A percentile compares a stretch with the other conserved stretches of the same genome.
phyloP scores from a whole-genome alignment of 495 filamentous ascomycete species.

The Achaetomiella virescens region DNA sequence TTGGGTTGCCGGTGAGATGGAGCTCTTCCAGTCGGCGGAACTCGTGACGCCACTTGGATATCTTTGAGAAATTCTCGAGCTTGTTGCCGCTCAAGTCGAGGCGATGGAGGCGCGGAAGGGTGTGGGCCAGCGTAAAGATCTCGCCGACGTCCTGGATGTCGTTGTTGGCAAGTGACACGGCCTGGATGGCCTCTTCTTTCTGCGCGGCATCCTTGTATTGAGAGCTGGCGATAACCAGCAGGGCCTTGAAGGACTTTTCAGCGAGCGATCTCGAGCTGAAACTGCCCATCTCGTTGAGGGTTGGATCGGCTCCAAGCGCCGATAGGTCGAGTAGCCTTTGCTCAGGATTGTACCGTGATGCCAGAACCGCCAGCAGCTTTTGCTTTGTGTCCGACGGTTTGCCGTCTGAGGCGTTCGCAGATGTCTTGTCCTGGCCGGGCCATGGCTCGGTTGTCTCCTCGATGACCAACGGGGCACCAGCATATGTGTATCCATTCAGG shows the following conservation, averaged over 20 bases:
- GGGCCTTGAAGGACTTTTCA: conserved; percentile 80
- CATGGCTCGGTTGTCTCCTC: conserved; percentile 28
- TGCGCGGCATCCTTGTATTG: conserved; percentile 58
- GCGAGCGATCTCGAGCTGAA: conserved; percentile 65
- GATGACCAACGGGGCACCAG: conserved; percentile 54
- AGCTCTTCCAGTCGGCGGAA: conserved; percentile 74
- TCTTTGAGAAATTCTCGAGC: conserved; percentile 59
- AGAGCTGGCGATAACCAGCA: conserved; percentile 74
- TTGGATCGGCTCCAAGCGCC: conserved; percentile 60
- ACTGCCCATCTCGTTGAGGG: conserved; percentile 63
- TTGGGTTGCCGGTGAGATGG: conserved; percentile 67
- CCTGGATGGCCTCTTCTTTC: conserved; percentile 66
- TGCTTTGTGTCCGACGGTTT: conserved; percentile 40
- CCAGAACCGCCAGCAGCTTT: conserved; percentile 52
- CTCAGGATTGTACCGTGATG: conserved; percentile 60
- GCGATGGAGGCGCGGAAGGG: conserved; percentile 76
- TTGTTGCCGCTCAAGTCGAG: conserved; percentile 79
- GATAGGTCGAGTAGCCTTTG: conserved; percentile 76
- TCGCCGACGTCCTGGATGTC: conserved; percentile 59
- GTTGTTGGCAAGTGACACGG: conserved; percentile 73
- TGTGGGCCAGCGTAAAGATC: conserved; percentile 64
- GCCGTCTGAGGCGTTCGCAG: conserved; percentile 9
- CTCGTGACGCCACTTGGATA: conserved; percentile 70
- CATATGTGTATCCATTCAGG: conserved; percentile 59
- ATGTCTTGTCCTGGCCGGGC: conserved; percentile 8